phyloP scores from a whole-genome alignment of 208 protist species.

The Tritrichomonas foetus region DNA sequence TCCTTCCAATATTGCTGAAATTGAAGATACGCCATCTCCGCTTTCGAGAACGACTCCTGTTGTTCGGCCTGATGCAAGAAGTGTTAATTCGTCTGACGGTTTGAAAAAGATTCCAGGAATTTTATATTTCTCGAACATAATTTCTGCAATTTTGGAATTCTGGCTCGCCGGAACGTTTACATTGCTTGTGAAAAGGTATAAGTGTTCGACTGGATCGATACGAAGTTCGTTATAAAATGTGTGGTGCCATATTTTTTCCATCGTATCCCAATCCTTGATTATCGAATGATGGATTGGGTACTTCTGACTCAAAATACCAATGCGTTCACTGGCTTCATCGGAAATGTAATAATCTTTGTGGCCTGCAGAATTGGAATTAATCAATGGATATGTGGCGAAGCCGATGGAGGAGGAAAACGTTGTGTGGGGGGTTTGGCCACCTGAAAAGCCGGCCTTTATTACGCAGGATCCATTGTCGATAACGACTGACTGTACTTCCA shows the following conservation, averaged over 20 bases:
- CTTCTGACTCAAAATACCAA: conserved; percentile 77
- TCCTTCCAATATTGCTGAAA: neutral
- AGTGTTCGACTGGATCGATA: conserved; percentile 87
- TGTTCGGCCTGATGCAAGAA: neutral
- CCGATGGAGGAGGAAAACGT: neutral
- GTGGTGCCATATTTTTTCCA: conserved; percentile 93
- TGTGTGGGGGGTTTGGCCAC: neutral
- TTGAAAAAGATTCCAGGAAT: conserved; percentile 55
- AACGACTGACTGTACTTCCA: neutral
- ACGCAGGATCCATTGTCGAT: neutral
- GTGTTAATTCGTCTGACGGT: too few species aligned
- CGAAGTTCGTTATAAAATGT: conserved; percentile 85
- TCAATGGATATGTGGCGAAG: neutral
- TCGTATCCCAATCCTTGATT: conserved; percentile 94
- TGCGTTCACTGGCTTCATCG: conserved; percentile 79
- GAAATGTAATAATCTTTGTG: conserved; percentile 85
- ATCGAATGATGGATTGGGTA: conserved; percentile 79
- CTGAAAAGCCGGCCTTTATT: neutral
- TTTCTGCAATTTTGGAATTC: conserved; percentile 73
- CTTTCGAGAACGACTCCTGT: neutral
- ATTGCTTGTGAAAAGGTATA: conserved; percentile 74
- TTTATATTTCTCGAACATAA: conserved; percentile 76
- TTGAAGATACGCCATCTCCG: neutral
- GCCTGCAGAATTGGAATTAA: conserved; percentile 52
- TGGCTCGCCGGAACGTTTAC: conserved; percentile 72